Percentiles rank a stretch among this genome's conserved stretches.
Evolutionary conservation across 2,329 filamentous ascomycete genomes (phyloP).

Genomic region (Alternaria alternata): DNA sequence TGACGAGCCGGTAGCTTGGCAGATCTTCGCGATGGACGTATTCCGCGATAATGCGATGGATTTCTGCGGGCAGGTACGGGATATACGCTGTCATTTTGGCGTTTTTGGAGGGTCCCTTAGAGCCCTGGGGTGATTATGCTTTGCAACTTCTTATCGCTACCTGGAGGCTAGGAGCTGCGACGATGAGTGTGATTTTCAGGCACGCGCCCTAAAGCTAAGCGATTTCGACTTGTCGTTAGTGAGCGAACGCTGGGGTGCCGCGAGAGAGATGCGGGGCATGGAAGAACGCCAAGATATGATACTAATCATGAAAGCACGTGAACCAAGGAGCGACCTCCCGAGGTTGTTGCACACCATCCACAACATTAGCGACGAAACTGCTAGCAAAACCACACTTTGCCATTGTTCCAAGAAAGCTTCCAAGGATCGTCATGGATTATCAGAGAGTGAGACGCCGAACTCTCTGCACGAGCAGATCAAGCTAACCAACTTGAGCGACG

Average conservation of each 20-base stretch:
- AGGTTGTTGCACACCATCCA: neutral
- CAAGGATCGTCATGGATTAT: neutral
- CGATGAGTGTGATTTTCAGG: neutral
- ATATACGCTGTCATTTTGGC: neutral
- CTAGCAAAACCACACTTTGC: neutral
- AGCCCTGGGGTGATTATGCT: neutral
- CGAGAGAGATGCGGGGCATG: neutral
- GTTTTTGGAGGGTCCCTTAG: neutral
- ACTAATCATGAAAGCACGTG: conserved; percentile 12
- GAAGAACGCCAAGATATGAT: neutral
- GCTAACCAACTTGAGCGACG: neutral
- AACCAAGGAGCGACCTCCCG: neutral
- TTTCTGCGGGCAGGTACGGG: conserved; percentile 22
- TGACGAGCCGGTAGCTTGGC: conserved; percentile 21
- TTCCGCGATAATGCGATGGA: conserved; percentile 18
- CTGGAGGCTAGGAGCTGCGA: neutral
- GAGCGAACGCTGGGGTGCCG: neutral
- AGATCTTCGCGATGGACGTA: conserved; percentile 16
- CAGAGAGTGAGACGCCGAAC: neutral
- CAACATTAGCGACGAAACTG: neutral
- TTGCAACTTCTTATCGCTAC: neutral
- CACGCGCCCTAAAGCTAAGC: neutral
- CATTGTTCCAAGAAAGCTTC: neutral
- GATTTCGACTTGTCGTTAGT: neutral
- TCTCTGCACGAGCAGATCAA: neutral